Evolutionary conservation across 1,139 yeast species (phyloP).

Genomic region (Eremothecium gossypii): DNA sequence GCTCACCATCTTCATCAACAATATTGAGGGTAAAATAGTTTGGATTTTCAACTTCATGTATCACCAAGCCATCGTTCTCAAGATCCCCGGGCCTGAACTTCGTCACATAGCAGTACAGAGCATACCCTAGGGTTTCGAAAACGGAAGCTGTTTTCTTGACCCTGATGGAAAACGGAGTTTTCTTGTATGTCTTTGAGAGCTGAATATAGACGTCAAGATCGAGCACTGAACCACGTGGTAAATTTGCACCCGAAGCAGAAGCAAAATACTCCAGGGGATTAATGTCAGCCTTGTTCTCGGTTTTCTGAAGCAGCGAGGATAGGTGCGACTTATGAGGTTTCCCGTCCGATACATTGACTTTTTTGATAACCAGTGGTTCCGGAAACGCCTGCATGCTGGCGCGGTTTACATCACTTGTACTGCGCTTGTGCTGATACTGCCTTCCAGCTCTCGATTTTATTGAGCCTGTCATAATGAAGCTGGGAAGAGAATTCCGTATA

Average conservation of each 20-base stretch:
- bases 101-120: constrained; percentile 33
- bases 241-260: constrained; percentile 38
- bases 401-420: constrained; percentile 4
- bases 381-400: background rate
- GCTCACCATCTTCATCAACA: constrained; percentile 73
- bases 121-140: constrained; percentile 57
- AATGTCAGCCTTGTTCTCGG: constrained; percentile 30
- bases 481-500: constrained; percentile 3
- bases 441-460: constrained; percentile 2
- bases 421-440: constrained; percentile 6
- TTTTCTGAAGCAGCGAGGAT: constrained; percentile 27
- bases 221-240: constrained; percentile 25
- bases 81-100: constrained; percentile 17
- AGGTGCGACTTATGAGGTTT: constrained; percentile 21
- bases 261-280: constrained; percentile 48
- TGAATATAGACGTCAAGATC: constrained; percentile 33
- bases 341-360: constrained; percentile 3
- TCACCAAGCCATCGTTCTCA: constrained; percentile 15
- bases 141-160: constrained; percentile 42
- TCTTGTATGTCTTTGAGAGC: constrained; percentile 20
- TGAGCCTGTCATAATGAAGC: background rate
- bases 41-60: constrained; percentile 35
- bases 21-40: constrained; percentile 60
- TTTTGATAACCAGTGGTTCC: constrained; percentile 4
- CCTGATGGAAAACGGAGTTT: constrained; percentile 28